phyloP scores from a whole-genome alignment of 2,329 filamentous ascomycete species.

The Arthrobotrys pseudoclavata region DNA sequence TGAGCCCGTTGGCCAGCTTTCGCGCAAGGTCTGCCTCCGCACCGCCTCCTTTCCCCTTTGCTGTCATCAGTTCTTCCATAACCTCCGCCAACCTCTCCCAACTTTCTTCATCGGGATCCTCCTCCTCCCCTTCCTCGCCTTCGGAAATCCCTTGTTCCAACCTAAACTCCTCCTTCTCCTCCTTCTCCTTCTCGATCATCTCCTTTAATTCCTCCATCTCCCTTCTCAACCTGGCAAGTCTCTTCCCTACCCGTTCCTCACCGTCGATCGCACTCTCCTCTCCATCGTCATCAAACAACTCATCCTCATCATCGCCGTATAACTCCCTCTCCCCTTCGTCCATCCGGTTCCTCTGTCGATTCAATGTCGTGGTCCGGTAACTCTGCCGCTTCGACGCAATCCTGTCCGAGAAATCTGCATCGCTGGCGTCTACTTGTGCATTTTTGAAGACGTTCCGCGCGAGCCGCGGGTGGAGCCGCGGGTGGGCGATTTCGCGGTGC shows the following conservation, averaged over 20 bases:
- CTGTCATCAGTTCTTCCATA: constrained; percentile 72
- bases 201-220: constrained; percentile 83
- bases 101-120: constrained; percentile 70
- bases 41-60: constrained; percentile 60
- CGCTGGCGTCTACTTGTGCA: constrained; percentile 79
- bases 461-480: constrained; percentile 80
- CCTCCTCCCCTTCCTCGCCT: constrained; percentile 66
- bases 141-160: constrained; percentile 67
- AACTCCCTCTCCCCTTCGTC: constrained; percentile 67
- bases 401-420: constrained; percentile 90
- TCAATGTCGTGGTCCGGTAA: constrained; percentile 80
- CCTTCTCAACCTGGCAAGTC: constrained; percentile 83
- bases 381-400: constrained; percentile 85
- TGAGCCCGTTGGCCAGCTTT: constrained; percentile 62
- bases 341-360: constrained; percentile 74
- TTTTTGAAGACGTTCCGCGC: constrained; percentile 85
- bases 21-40: constrained; percentile 63
- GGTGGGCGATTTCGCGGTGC: constrained; percentile 78
- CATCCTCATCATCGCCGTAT: constrained; percentile 65
- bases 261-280: constrained; percentile 79
- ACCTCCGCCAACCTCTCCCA: constrained; percentile 76
- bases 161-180: constrained; percentile 70
- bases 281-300: constrained; percentile 80
- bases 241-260: constrained; percentile 81
- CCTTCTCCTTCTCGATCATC: constrained; percentile 65